These are phyloP conservation scores for Trichopus zeylanicus DNA, from an alignment of 116 monocot species.

Conservation along the genomic window DNA sequence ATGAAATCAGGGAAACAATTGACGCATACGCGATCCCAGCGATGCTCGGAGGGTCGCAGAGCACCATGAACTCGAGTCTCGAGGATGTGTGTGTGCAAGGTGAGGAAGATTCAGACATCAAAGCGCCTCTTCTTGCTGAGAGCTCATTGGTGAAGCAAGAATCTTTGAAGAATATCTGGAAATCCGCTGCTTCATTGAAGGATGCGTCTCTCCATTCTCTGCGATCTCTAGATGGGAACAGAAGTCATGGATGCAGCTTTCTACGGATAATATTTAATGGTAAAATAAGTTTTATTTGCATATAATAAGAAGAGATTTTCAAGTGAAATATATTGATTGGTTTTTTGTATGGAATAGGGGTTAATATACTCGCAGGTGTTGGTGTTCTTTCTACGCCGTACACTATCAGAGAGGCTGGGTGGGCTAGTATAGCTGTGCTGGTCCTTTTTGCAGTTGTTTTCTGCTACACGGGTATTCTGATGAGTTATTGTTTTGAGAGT, in stretches of 20 bases:
- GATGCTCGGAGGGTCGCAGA: slow-evolving; percentile 39
- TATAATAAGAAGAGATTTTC: background rate
- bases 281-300: slow-evolving; percentile 13
- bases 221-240: slow-evolving; percentile 28
- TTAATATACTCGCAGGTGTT: slow-evolving; percentile 80
- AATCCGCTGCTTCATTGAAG: slow-evolving; percentile 2
- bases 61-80: slow-evolving; percentile 42
- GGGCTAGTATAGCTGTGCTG: slow-evolving; percentile 63
- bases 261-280: slow-evolving; percentile 91
- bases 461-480: slow-evolving; percentile 79
- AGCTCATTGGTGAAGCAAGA: slow-evolving; percentile 17
- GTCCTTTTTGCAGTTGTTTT: slow-evolving; percentile 65
- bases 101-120: slow-evolving; percentile 28
- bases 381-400: slow-evolving; percentile 86
- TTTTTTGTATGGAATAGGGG: slow-evolving; percentile 32
- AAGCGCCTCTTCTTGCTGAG: slow-evolving; percentile 39
- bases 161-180: slow-evolving; percentile 21
- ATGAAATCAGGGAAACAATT: slow-evolving; percentile 51
- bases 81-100: slow-evolving; percentile 30
- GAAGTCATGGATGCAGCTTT: slow-evolving; percentile 57
- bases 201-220: slow-evolving; percentile 32
- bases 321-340: background rate
- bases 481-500: slow-evolving; percentile 90
- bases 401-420: slow-evolving; percentile 79
- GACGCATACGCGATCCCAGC: slow-evolving; percentile 78